Conservation (phyloP, 2,329 filamentous ascomycete genomes). For the Aspergillus costaricaensis region DNA sequence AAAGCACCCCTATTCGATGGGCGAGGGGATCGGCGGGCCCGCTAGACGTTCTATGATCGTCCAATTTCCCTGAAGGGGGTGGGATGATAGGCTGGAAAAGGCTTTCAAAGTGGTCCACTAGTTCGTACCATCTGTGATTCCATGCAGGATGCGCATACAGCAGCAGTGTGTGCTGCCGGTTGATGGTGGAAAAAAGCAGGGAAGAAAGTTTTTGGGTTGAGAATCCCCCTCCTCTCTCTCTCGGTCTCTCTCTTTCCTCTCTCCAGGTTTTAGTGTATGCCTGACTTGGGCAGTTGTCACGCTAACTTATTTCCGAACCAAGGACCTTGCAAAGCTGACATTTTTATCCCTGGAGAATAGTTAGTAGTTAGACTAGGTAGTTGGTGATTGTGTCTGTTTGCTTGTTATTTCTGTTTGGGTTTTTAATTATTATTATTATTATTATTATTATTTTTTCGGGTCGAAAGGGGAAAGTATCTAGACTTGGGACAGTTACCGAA, state of each 20-base stretch:
- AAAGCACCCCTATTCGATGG: slow-evolving; percentile 13
- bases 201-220: neutral
- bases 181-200: neutral
- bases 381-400: no score
- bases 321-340: no score
- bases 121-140: slow-evolving; percentile 13
- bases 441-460: no score
- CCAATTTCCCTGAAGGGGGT: slow-evolving; percentile 1
- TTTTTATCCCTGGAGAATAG: no score
- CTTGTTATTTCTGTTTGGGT: no score
- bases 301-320: neutral
- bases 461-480: neutral
- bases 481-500: neutral
- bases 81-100: slow-evolving; percentile 16
- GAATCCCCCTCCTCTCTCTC: neutral
- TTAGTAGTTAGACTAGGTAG: no score
- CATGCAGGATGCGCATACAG: slow-evolving; percentile 12
- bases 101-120: slow-evolving; percentile 8
- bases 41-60: slow-evolving; percentile 12
- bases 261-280: neutral
- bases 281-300: neutral
- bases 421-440: no score
- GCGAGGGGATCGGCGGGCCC: slow-evolving; percentile 2
- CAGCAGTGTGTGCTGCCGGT: neutral
- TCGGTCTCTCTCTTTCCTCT: no score